Conservation (phyloP, 352 stramenopile genomes). For the Phytophthora crassamura region DNA sequence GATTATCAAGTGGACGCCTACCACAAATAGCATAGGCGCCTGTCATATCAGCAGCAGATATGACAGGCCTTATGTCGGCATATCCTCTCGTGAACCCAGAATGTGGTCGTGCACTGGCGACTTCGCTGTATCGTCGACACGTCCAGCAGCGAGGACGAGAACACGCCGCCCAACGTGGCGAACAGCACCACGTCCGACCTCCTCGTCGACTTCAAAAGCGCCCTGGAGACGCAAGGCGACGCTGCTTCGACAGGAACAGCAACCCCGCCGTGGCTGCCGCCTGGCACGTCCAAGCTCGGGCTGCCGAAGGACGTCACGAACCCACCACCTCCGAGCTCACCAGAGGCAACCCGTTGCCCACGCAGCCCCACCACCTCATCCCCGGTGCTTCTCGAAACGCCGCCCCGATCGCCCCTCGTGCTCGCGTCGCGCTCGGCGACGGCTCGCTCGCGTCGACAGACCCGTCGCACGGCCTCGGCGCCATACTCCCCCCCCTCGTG, state of each 20-base stretch:
- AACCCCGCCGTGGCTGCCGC: not conserved
- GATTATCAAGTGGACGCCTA: conserved; percentile 17
- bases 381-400: not conserved
- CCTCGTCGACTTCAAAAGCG: too few relatives aligned
- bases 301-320: not conserved
- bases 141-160: conserved; percentile 5
- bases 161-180: conserved; percentile 1
- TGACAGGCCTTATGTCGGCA: not conserved
- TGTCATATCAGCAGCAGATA: conserved; percentile 8
- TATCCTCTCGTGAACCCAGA: not conserved
- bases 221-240: too few relatives aligned
- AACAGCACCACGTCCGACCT: too few relatives aligned
- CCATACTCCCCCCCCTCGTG: too few relatives aligned
- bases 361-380: conserved; percentile 6
- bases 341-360: not conserved
- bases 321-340: not conserved
- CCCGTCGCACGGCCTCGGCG: too few relatives aligned
- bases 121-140: conserved; percentile 1
- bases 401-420: too few relatives aligned
- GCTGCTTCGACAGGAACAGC: not conserved
- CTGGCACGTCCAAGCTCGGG: not conserved
- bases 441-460: too few relatives aligned
- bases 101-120: conserved; percentile 5
- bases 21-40: conserved; percentile 8
- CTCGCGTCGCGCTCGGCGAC: too few relatives aligned